Evolutionary conservation across 176 grass and related monocot genomes (phyloP).

Genomic region (Avena atlantica): DNA sequence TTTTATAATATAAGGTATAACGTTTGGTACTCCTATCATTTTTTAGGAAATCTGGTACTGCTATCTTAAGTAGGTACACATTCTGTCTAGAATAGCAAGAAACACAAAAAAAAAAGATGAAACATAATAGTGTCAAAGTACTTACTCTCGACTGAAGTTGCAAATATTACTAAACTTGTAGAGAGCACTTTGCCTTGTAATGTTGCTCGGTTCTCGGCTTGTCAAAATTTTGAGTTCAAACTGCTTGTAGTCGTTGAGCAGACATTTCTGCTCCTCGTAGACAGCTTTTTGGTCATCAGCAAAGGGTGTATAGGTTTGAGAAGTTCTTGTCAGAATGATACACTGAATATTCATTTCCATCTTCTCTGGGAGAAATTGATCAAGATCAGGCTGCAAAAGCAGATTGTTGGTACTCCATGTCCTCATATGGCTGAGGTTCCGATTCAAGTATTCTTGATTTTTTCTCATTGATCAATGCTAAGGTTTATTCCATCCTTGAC

Average conservation of each 20-base stretch:
- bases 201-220: constrained; percentile 41
- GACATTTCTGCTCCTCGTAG: constrained; percentile 52
- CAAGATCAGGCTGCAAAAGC: constrained; percentile 52
- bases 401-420: neutral
- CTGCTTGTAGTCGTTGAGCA: constrained; percentile 45
- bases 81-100: no score
- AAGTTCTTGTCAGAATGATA: constrained; percentile 54
- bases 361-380: constrained; percentile 58
- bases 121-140: no score
- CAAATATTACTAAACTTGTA: no score
- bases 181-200: constrained; percentile 24
- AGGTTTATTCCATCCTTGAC: constrained; percentile 43
- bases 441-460: constrained; percentile 49
- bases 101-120: no score
- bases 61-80: no score
- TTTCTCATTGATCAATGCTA: constrained; percentile 46
- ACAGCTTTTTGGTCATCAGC: constrained; percentile 55
- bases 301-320: constrained; percentile 42
- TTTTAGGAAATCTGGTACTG: no score
- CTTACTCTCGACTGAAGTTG: no score
- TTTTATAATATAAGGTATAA: no score
- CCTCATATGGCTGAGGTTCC: neutral
- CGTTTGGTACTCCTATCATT: no score
- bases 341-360: constrained; percentile 62
- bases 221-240: constrained; percentile 41